A percentile compares a stretch with the other conserved stretches of the same genome.
phyloP scores from a whole-genome alignment of 2,329 filamentous ascomycete genomes.

The Fusarium sp. region DNA sequence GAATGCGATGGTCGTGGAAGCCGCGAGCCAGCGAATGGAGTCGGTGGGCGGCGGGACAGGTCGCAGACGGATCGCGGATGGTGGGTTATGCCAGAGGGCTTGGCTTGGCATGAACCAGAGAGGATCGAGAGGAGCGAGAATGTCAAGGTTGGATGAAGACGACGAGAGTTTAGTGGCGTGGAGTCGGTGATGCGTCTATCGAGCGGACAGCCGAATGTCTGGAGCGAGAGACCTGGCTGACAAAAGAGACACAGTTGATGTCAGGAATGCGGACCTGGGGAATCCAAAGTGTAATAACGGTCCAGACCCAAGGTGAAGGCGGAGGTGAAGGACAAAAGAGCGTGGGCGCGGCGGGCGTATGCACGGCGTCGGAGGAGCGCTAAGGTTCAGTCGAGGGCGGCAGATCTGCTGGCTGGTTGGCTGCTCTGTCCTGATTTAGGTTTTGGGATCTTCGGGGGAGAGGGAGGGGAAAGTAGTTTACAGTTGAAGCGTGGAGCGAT shows the following conservation, averaged over 20 bases:
- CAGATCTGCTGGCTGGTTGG: slow-evolving; percentile 39
- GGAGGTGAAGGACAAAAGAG: slow-evolving; percentile 28
- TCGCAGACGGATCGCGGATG: slow-evolving; percentile 36
- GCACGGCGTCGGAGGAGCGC: slow-evolving; percentile 36
- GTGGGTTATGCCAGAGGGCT: slow-evolving; percentile 33
- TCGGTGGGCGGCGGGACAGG: slow-evolving; percentile 18
- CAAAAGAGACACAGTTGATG: slow-evolving; percentile 31
- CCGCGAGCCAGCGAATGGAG: slow-evolving; percentile 37
- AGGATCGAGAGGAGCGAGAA: slow-evolving; percentile 7
- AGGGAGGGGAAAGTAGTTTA: slow-evolving; percentile 35
- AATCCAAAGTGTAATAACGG: slow-evolving; percentile 42
- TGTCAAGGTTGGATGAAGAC: slow-evolving; percentile 19
- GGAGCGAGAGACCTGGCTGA: slow-evolving; percentile 20
- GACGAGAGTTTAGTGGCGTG: slow-evolving; percentile 43
- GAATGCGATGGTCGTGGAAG: slow-evolving; percentile 42
- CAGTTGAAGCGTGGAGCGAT: slow-evolving; percentile 24
- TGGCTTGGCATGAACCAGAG: slow-evolving; percentile 35
- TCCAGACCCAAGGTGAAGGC: slow-evolving; percentile 39
- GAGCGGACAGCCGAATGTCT: slow-evolving; percentile 19
- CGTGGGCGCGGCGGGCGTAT: slow-evolving; percentile 31
- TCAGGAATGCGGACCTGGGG: slow-evolving; percentile 43
- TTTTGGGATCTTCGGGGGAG: slow-evolving; percentile 32
- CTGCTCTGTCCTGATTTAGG: slow-evolving; percentile 30
- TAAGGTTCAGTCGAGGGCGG: slow-evolving; percentile 37
- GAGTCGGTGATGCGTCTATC: slow-evolving; percentile 39